Evolutionary conservation across 2,329 filamentous ascomycete genomes (phyloP), one percentile per base, ranked within the genome.

Genomic region (Remersonia thermophila): DNA sequence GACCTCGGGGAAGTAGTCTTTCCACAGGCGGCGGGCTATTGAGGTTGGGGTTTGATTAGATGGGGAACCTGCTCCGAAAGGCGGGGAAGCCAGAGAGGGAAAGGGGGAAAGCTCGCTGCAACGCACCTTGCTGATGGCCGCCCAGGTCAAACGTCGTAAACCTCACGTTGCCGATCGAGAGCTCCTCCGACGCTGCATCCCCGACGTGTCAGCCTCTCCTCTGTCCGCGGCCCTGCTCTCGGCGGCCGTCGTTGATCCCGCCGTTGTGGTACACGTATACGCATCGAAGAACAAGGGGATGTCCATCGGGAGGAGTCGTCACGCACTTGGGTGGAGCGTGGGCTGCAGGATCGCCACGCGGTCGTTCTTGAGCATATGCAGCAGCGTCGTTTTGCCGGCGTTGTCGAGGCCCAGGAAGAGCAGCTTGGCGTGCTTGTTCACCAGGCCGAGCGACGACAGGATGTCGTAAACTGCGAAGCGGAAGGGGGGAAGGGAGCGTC

Each of bases 321-420:
- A 68, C 79, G 59, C 69, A 89, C 83, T 93, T 15, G 86, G 86
- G 66, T 94, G 86, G 44, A 93, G 76, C 48, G 86, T 93, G 42
- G 86, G 86, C 61, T 87, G 83, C 41, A 93, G 73, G 51, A 93
- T 84, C 44, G 86, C 86, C 50, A 93, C 84, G 58, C 86, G 81
- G 66, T 93, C 86, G 62, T 93, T 94, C 83, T 94, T 94, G 63
- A 94, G 64, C 86, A 94, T 93, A 65, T 94, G 86, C 56, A 94
- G 67, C 51, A 94, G 69, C 30, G 86, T 93, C 36, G 86, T 94
- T 72, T 94, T 93, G 63, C 86, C 86, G 35, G 86, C 86, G 66
- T 93, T 93, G 61, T 93, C 86, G 44, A 94, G 79, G 51, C 86
- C 86, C 46, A 94, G 77, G 67, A 94, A 93, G 40, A 93, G 74